Evolutionary conservation across 805 yeast species (phyloP), one percentile per base, ranked within the genome.

Genomic region (Ogataea nitratoaversa): DNA sequence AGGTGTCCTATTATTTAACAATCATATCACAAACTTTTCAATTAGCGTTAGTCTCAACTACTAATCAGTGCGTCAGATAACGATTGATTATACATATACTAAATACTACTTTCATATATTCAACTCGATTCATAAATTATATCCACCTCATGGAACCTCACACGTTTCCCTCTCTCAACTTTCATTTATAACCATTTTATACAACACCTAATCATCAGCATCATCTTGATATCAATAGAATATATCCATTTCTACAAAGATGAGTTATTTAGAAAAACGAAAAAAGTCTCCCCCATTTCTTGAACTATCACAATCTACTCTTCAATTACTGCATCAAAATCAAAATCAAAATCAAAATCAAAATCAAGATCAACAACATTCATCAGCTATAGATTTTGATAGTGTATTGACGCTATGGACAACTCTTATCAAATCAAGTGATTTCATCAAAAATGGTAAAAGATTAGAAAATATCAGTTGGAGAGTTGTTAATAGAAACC

Each of bases 341-440:
- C 38, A 39, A 23, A 38, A 36, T 32, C 49, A 48, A 11, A 22
- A 22, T 22, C 25, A 22, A 22, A 7, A 22, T 22, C 25, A 22
- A 11, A 22, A 22, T 22, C 25, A 22, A 11, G 11, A 11, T 22
- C 25, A 22, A 11, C n/a, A 17, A 37, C 42, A 4, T 25, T 27
- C 30, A 6, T 38, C 53, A 3, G 57, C 57, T 3, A 48, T 66
- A 11, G 68, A 68, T 31, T 53, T 69, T 29, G 70, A 67, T 39
- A 65, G 64, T 36, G 65, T 68, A 3, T 48, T 69, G 22, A 60
- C 67, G 3, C 60, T 69, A 19, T 68, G 72, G 70, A 65, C 71
- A 8, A 69, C 71, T 2, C 37, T 63, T 12, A 57, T 58, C 9
- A 62, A 63, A 38, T 56, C 63, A 2, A 52, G 62, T 19, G 59